Evolutionary conservation across 1,284 basidiomycete genomes (phyloP).

Genomic region (Golubevia pallescens): DNA sequence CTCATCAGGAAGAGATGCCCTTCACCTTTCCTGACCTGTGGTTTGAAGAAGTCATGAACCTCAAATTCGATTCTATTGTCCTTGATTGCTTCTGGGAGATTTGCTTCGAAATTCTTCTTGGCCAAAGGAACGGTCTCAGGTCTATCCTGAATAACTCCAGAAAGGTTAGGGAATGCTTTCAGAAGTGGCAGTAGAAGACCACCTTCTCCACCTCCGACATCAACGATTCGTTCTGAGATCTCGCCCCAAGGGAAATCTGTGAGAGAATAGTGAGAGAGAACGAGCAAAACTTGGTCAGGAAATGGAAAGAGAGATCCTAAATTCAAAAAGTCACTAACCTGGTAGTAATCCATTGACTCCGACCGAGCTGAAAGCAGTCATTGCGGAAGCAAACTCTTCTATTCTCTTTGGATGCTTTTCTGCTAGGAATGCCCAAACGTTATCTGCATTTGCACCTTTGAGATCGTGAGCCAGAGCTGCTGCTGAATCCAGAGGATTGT

Average conservation of each 20-base stretch:
- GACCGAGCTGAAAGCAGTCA: not conserved
- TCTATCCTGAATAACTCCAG: constrained; percentile 17
- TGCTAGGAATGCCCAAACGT: too few species aligned
- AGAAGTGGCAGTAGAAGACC: constrained; percentile 9
- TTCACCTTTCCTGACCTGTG: constrained; percentile 1
- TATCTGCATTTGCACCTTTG: constrained; percentile 1
- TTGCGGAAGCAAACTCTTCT: not conserved
- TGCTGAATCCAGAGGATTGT: constrained; percentile 9
- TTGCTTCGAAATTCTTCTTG: constrained; percentile 15
- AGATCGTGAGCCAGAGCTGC: constrained; percentile 11
- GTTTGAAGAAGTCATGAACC: constrained; percentile 16
- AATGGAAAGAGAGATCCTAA: constrained; percentile 7
- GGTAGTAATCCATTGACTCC: not conserved
- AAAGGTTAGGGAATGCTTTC: constrained; percentile 10
- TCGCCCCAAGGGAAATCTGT: constrained; percentile 20
- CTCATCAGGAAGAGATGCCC: constrained; percentile 21
- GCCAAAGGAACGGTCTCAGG: constrained; percentile 12
- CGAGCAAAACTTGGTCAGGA: constrained; percentile 6
- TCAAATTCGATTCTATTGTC: constrained; percentile 17
- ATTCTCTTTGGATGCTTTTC: too few species aligned
- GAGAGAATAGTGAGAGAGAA: constrained; percentile 10
- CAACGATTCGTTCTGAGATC: constrained; percentile 12
- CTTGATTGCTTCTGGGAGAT: constrained; percentile 17
- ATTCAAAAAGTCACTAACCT: constrained; percentile 9
- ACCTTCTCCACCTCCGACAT: constrained; percentile 22